Evolutionary conservation across 169 alveolate species (phyloP), one percentile per base, ranked within the genome.

Genomic region (Cryptosporidium baileyi): DNA sequence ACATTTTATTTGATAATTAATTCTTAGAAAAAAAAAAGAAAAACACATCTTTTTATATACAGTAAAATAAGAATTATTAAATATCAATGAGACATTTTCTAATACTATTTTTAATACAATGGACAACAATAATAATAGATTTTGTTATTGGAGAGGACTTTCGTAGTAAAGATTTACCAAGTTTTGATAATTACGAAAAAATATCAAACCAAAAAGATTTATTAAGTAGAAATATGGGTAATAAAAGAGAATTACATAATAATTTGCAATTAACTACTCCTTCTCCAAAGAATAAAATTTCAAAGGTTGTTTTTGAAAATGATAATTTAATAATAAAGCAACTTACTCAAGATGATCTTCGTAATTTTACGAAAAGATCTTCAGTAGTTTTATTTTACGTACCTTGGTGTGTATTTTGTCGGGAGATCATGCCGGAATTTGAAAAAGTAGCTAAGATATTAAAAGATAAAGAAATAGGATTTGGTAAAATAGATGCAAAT

Each of bases 381-480:
- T 51, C 85, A 19, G 85, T 74, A n/a, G 74, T 74, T 22, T 36
- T 74, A 38, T 74, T 74, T 74, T 74, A 74, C 13, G 85, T 74
- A 17, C 85, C 85, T 19, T 74, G 85, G 85, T 74, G 85, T 57
- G 67, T 74, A 24, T 74, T 49, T 59, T 74, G 85, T 28, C 65
- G 85, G 3, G 85, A 51, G 34, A 74, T 74, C 1, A 51, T 74
- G 17, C 85, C 85, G 11, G 85, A 74, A 74, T 74, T 74, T 57
- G 67, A 74, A 22, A 74, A 74, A 38, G 85, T 30, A 52, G 85
- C 85, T 11, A 22, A 19, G n/a, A 54, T 74, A 9, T 36, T 74
- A 2, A 74, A 74, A 38, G 67, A 45, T 0, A 54, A 74, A 30
- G 32, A 74, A 15, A 74, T 74, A 52, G 9, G 11, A 6, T 74